phyloP scores from a whole-genome alignment of 2,329 filamentous ascomycete species.

The Colletotrichum horii region DNA sequence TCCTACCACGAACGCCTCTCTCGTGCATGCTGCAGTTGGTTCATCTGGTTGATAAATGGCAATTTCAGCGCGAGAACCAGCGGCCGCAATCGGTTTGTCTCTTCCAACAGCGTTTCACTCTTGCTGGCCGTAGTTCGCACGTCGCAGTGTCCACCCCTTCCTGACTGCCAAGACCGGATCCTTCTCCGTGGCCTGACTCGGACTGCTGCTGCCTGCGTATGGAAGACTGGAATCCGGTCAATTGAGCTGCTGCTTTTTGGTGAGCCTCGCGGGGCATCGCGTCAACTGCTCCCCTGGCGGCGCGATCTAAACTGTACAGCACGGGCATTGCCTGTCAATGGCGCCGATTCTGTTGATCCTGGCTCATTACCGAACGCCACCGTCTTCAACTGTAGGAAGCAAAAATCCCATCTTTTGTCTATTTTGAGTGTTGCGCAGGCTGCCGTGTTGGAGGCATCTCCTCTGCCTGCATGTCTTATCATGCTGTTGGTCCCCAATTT shows the following conservation, averaged over 20 bases:
- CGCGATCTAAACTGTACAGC: not conserved
- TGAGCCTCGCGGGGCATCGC: not conserved
- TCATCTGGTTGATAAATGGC: not conserved
- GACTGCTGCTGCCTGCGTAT: not conserved
- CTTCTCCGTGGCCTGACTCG: not conserved
- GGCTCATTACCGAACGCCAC: not conserved
- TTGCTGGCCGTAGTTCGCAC: not conserved
- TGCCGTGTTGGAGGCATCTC: not conserved
- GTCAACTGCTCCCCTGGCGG: not conserved
- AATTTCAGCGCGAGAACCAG: not conserved
- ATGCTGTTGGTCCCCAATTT: not conserved
- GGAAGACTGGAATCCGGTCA: not conserved
- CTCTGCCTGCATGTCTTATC: not conserved
- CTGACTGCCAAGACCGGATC: not conserved
- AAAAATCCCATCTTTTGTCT: not conserved
- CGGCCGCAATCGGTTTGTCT: not conserved
- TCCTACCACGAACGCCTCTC: not conserved
- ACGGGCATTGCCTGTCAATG: not conserved
- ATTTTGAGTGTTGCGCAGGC: not conserved
- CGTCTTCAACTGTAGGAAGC: rapidly evolving
- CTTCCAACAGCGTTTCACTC: not conserved
- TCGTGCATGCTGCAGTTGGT: not conserved
- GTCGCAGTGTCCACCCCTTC: not conserved
- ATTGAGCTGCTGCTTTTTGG: not conserved
- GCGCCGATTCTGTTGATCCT: not conserved